Percentiles rank a stretch among this genome's conserved stretches.
phyloP scores from a whole-genome alignment of 306 rosid genomes.

The Inga oerstediana region DNA sequence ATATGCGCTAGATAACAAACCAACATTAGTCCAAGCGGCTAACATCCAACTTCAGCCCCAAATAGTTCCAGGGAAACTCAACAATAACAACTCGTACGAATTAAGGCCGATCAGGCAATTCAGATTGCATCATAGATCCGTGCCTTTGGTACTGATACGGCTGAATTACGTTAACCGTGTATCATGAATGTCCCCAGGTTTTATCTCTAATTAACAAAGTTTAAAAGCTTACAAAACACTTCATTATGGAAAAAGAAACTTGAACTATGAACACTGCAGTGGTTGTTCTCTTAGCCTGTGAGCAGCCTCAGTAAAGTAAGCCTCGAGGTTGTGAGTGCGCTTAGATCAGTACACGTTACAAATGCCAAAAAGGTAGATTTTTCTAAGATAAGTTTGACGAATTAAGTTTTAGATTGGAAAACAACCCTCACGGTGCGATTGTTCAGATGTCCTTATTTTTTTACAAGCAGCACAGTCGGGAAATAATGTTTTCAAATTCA shows the following conservation, averaged over 20 bases:
- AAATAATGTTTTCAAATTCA: slow-evolving; percentile 3
- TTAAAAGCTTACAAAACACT: slow-evolving; percentile 12
- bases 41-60: not conserved
- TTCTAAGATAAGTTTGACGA: not conserved
- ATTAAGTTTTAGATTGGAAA: not conserved
- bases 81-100: not conserved
- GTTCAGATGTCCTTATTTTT: not conserved
- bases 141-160: not conserved
- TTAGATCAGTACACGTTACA: not conserved
- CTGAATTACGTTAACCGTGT: not conserved
- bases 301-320: not conserved
- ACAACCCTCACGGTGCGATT: not conserved
- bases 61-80: not conserved
- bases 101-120: not conserved
- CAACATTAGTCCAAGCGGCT: not conserved
- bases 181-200: not conserved
- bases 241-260: not conserved
- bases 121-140: not conserved
- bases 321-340: not conserved
- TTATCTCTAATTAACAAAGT: not conserved
- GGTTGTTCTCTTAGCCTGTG: slow-evolving; percentile 3
- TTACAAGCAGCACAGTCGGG: not conserved
- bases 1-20: not conserved
- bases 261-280: slow-evolving; percentile 1
- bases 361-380: not conserved